Conservation (phyloP, 2,329 filamentous ascomycete genomes). For the Herpotrichia juniperi region DNA sequence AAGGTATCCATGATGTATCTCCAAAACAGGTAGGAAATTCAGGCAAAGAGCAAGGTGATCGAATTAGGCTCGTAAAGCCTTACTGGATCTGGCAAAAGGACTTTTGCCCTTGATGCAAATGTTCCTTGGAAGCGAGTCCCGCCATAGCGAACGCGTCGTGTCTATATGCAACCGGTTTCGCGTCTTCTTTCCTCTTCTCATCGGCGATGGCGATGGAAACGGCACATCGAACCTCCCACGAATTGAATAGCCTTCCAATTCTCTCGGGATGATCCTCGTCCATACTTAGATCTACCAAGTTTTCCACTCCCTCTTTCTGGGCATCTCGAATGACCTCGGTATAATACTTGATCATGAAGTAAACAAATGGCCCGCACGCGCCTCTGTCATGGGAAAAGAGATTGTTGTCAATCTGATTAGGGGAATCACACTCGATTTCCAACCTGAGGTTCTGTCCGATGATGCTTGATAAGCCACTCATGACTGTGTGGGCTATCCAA, state of each 20-base stretch:
- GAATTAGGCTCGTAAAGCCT: no score
- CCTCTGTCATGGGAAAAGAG: constrained; percentile 14
- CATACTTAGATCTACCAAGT: background rate
- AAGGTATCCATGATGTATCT: no score
- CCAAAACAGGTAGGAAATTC: no score
- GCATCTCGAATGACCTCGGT: constrained; percentile 1
- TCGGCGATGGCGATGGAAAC: no score
- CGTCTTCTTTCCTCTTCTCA: no score
- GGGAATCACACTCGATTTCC: constrained; percentile 4
- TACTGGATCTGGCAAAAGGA: no score
- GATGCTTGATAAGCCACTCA: constrained; percentile 14
- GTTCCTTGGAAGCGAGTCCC: no score
- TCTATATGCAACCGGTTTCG: no score
- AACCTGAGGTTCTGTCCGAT: constrained; percentile 19
- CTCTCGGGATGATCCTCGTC: background rate
- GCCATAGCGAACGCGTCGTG: no score
- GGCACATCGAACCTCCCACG: background rate
- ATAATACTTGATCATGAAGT: constrained; percentile 15
- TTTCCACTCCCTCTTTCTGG: background rate
- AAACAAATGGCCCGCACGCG: constrained; percentile 28
- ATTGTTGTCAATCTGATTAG: constrained; percentile 21
- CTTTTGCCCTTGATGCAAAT: no score
- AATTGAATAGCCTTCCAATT: background rate
- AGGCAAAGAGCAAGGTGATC: no score
- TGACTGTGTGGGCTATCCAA: constrained; percentile 1